Conservation (phyloP, 2,329 filamentous ascomycete genomes). For the Neonectria sp. region DNA sequence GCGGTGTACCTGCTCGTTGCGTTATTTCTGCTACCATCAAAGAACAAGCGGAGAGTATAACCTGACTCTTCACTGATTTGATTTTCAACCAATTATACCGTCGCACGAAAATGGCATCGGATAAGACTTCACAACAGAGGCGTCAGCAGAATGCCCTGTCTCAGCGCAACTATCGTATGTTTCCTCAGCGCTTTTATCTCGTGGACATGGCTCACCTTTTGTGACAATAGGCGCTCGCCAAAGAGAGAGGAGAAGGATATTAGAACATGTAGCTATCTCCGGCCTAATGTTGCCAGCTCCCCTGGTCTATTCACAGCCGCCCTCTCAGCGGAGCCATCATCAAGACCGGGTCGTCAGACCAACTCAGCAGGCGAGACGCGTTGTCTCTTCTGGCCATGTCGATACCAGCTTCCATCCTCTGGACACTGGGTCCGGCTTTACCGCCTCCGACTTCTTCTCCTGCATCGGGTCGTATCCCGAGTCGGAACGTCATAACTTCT, state of each 20-base stretch:
- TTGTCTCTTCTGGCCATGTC: background rate
- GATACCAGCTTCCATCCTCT: background rate
- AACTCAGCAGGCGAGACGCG: background rate
- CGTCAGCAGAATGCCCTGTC: constrained; percentile 11
- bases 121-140: constrained; percentile 4
- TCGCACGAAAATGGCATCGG: constrained; percentile 3
- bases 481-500: constrained; percentile 13
- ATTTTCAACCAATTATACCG: background rate
- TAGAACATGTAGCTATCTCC: constrained; percentile 9
- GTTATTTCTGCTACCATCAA: background rate
- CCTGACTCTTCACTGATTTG: background rate
- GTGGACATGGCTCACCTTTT: constrained; percentile 1
- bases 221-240: constrained; percentile 7
- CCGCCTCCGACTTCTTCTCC: constrained; percentile 21
- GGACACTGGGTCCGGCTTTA: background rate
- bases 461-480: constrained; percentile 12
- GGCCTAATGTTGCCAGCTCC: background rate
- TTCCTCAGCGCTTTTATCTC: background rate
- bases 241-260: constrained; percentile 6
- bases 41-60: background rate
- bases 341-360: background rate
- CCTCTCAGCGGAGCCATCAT: background rate
- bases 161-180: constrained; percentile 24
- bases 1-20: background rate
- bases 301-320: background rate